Evolutionary conservation across 257 asterid genomes (phyloP), one percentile per base, ranked within the genome.

Genomic region (Oldenlandia corymbosa): DNA sequence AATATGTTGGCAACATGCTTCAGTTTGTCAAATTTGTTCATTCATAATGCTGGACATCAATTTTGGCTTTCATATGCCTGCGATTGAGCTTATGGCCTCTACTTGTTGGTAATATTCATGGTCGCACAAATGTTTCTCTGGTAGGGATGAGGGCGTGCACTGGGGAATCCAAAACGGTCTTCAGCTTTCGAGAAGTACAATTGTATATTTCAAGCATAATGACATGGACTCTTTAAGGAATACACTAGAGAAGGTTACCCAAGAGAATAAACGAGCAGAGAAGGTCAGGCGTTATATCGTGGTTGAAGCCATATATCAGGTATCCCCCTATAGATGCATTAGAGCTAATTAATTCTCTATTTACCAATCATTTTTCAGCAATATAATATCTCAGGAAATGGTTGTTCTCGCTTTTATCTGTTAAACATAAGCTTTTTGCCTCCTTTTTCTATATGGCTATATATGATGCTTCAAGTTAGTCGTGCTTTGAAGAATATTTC

Each of bases 131-230:
- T 42, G 37, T 58, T 73, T 39, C 71, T 70, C 60, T 78, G 72
- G 36, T 72, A 92, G 99, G 67, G 99, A 92, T 59, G 99, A 92
- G 75, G 99, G 99, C 26, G 96, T 92, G 60, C 95, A 91, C 76
- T 91, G 98, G 96, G 94, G 88, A 69, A 88, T 91, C 72, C 98
- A 92, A 76, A 88, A 92, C 74, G 98, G 98, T 42, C 95, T 92
- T 70, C 93, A 88, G 65, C 95, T 92, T 65, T 92, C 98, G 45
- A 83, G 98, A 80, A 92, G 98, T 80, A 92, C 97, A 16, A 78
- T 88, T 68, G 68, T 83, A 42, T 89, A 83, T 74, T 92, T 88
- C 83, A 89, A 86, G 75, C 98, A 92, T 82, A 92, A 92, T 58
- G 81, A 88, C 71, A 81, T 87, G 84, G 83, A 82, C 45, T 92